These are phyloP conservation scores for Schwanniomyces pseudopolymorphus DNA, from an alignment of 805 yeast species.

Conservation along the genomic window DNA sequence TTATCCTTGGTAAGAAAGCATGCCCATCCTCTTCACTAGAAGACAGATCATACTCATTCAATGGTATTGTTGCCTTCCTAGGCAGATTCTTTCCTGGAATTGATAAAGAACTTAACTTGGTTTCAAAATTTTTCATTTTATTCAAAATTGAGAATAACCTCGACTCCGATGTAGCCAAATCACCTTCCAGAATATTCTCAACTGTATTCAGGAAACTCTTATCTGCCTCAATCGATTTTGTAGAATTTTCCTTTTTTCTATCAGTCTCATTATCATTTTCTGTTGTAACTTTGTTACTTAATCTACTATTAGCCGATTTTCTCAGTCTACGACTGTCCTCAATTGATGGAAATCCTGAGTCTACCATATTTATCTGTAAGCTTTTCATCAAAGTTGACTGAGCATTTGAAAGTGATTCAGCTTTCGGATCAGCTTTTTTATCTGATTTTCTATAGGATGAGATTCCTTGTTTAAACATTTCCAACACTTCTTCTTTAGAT, in stretches of 20 bases:
- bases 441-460: slow-evolving; percentile 6
- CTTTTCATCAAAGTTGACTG: slow-evolving; percentile 12
- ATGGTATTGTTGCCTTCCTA: not conserved
- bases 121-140: slow-evolving; percentile 22
- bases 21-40: not conserved
- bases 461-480: slow-evolving; percentile 22
- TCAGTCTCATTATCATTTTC: not conserved
- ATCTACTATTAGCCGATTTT: not conserved
- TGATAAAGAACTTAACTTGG: slow-evolving; percentile 9
- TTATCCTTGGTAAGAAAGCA: slow-evolving; percentile 1
- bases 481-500: slow-evolving; percentile 16
- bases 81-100: slow-evolving; percentile 1
- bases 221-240: not conserved
- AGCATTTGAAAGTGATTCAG: slow-evolving; percentile 1
- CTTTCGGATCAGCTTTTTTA: not conserved
- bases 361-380: slow-evolving; percentile 23
- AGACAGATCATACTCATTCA: not conserved
- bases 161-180: slow-evolving; percentile 4
- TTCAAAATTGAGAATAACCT: slow-evolving; percentile 18
- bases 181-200: not conserved
- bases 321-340: slow-evolving; percentile 9
- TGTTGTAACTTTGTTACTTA: not conserved
- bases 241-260: not conserved
- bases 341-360: slow-evolving; percentile 9
- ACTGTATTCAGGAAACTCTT: not conserved